Evolutionary conservation across 2,329 filamentous ascomycete genomes (phyloP).

Genomic region (Dactylonectria macrodidyma): DNA sequence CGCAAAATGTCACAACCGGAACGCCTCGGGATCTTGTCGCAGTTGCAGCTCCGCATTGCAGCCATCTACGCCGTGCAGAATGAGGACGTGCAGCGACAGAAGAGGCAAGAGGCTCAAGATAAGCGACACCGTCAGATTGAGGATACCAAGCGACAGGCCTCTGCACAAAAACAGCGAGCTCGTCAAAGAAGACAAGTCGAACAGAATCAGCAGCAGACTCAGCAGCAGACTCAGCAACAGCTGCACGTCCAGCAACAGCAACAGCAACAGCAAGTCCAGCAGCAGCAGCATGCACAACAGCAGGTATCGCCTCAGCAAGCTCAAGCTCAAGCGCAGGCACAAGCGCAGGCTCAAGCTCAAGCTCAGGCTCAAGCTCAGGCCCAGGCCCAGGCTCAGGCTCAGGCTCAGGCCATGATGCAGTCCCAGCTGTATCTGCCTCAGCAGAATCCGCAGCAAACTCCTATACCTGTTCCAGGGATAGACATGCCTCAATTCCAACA

Average conservation of each 20-base stretch:
- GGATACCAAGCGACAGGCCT: slow-evolving; percentile 47
- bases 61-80: slow-evolving; percentile 63
- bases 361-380: slow-evolving; percentile 27
- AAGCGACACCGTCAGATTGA: slow-evolving; percentile 57
- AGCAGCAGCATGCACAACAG: slow-evolving; percentile 43
- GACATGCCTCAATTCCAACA: slow-evolving; percentile 49
- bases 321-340: slow-evolving; percentile 33
- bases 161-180: slow-evolving; percentile 44
- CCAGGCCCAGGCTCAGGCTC: slow-evolving; percentile 43
- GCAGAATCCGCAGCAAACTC: slow-evolving; percentile 43
- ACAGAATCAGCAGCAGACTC: slow-evolving; percentile 43
- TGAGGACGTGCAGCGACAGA: slow-evolving; percentile 59
- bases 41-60: slow-evolving; percentile 59
- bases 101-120: slow-evolving; percentile 56
- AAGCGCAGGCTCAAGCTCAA: slow-evolving; percentile 35
- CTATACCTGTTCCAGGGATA: slow-evolving; percentile 48
- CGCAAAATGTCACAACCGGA: slow-evolving; percentile 60
- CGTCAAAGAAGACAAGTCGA: slow-evolving; percentile 47
- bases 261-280: slow-evolving; percentile 18
- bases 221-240: not conserved
- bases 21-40: slow-evolving; percentile 56
- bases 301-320: slow-evolving; percentile 45
- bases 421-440: slow-evolving; percentile 49
- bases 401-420: slow-evolving; percentile 46
- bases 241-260: slow-evolving; percentile 38